Evolutionary conservation across 306 rosid species (phyloP), one percentile per base, ranked within the genome.

Genomic region (Alnus glutinosa): DNA sequence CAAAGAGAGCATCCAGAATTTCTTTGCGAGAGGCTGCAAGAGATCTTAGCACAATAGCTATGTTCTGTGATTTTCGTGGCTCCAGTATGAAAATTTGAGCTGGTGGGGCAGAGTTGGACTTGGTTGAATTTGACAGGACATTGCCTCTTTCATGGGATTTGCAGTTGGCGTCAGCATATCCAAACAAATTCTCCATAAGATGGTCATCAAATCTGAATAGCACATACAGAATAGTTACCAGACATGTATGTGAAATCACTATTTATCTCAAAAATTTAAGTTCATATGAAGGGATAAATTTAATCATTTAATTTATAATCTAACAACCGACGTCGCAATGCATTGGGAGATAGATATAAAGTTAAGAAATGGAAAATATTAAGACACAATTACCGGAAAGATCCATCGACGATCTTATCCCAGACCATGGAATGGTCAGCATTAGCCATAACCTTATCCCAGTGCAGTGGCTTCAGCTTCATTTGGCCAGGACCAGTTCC

Each of bases 401-500:
- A 90, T 30, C 97, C 97, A 64, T 88, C 96, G 71, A 87, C 85
- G 83, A 94, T 87, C 88, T 88, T 87, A 84, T 93, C 92, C 97
- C 97, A 93, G 63, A 91, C 98, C 68, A 91, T 88, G 55, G 94
- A 87, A 80, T 88, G 98, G 83, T 92, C 94, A 78, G 81, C 94
- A 77, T 82, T 89, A 5, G 97, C 92, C 48, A 67, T 81, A 64
- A 92, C 97, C 86, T 94, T 94, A 84, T 94, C 98, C 98, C 98
- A 92, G 67, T 90, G 97, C 70, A 94, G 84, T 50, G 97, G 97
- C 85, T 92, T 94, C 80, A 92, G 79, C 89, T 80, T 92, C 54
- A 76, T 82, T 78, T 82, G 88, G 16, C 75, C 81, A 10, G 19
- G 59, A 69, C 73, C 81, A 14, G 61, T 81, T 10, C 76, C 85